Evolutionary conservation across 805 yeast genomes (phyloP).

Genomic region (Metahyphopichia silvanorum): DNA sequence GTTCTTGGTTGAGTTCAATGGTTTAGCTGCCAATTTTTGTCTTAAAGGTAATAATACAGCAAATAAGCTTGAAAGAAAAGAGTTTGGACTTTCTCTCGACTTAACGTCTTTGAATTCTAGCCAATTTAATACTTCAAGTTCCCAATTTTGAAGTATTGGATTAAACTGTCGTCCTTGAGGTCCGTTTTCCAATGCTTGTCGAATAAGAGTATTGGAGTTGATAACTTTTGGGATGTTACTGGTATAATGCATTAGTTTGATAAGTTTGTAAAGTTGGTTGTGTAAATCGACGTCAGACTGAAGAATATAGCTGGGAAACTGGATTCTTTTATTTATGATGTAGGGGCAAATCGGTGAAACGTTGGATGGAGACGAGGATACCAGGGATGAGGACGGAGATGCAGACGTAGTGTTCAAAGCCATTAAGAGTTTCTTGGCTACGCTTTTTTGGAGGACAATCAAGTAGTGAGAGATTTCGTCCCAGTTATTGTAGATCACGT

Average conservation of each 20-base stretch:
- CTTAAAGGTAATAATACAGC: conserved; percentile 44
- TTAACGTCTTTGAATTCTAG: conserved; percentile 51
- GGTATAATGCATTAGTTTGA: conserved; percentile 36
- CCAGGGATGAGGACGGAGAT: background rate
- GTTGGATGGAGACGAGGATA: too few relatives aligned
- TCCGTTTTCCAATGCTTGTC: conserved; percentile 13
- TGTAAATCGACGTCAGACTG: conserved; percentile 45
- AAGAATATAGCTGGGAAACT: conserved; percentile 34
- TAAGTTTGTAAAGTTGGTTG: conserved; percentile 30
- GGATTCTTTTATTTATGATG: conserved; percentile 29
- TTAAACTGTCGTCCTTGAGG: conserved; percentile 16
- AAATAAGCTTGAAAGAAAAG: conserved; percentile 47
- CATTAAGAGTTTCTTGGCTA: conserved; percentile 34
- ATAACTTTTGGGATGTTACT: conserved; percentile 47
- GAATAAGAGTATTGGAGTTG: conserved; percentile 36
- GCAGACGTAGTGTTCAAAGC: conserved; percentile 12
- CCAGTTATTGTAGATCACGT: conserved; percentile 49
- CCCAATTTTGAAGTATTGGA: conserved; percentile 47
- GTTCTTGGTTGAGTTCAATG: conserved; percentile 20
- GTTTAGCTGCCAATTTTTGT: conserved; percentile 30
- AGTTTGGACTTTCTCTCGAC: conserved; percentile 11
- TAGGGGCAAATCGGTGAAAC: too few relatives aligned
- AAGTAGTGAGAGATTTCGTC: conserved; percentile 40
- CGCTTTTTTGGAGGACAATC: conserved; percentile 35
- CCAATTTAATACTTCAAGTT: conserved; percentile 51